Conservation (phyloP, 176 grass and related monocot genomes). For the Cymbopogon citratus region DNA sequence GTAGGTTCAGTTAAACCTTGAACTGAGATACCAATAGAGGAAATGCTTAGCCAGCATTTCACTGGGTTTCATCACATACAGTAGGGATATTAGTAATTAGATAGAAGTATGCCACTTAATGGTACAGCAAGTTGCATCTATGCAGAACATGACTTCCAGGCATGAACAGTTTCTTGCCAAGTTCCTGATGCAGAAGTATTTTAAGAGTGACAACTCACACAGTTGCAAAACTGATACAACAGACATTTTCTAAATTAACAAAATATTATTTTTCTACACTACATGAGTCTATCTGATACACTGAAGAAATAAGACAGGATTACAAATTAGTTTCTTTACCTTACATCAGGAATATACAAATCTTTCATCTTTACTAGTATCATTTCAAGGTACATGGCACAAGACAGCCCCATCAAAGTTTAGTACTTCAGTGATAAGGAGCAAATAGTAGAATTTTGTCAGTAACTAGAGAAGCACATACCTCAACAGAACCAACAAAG, state of each 20-base stretch:
- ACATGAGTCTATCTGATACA: background rate
- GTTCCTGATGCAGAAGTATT: background rate
- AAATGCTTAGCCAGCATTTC: background rate
- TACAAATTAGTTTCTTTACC: background rate
- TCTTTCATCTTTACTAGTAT: background rate
- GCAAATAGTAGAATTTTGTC: background rate
- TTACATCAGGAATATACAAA: background rate
- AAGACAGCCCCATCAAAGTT: background rate
- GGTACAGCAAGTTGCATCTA: background rate
- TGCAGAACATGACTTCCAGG: background rate
- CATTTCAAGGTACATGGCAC: background rate
- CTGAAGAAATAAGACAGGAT: background rate
- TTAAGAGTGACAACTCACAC: background rate
- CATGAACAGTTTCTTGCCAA: conserved; percentile 5
- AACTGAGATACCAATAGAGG: background rate
- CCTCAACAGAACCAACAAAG: conserved; percentile 85
- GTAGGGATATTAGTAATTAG: background rate
- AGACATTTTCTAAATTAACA: conserved; percentile 6
- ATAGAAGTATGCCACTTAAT: background rate
- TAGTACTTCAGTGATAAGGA: background rate
- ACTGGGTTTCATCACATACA: background rate
- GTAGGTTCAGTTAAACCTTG: background rate
- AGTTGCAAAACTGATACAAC: background rate
- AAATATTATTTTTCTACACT: background rate
- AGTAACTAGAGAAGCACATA: conserved; percentile 8